These are phyloP conservation scores for Azolla pinnata DNA, from an alignment of 75 land plant species.

Conservation along the genomic window DNA sequence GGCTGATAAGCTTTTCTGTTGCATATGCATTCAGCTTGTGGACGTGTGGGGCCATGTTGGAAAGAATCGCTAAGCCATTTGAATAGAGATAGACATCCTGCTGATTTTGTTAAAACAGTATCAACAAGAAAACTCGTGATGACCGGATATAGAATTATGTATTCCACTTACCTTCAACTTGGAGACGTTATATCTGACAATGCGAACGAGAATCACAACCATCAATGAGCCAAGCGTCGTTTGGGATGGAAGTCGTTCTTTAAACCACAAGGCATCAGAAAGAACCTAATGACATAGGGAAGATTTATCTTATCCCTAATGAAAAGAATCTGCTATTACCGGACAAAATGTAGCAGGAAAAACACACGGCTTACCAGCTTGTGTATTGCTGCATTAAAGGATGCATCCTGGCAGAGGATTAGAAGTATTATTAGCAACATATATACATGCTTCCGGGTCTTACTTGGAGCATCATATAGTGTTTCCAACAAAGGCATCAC, in stretches of 20 bases:
- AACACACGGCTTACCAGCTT: slow-evolving; percentile 15
- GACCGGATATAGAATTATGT: background rate
- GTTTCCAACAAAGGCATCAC: slow-evolving; percentile 15
- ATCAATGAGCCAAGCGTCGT: slow-evolving; percentile 15
- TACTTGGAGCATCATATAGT: slow-evolving; percentile 15
- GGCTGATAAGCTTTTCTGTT: slow-evolving; percentile 16
- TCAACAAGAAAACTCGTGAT: background rate
- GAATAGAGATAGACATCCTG: slow-evolving; percentile 16
- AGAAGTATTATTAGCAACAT: slow-evolving; percentile 19
- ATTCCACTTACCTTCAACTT: slow-evolving; percentile 7
- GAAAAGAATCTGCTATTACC: background rate
- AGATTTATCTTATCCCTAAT: background rate
- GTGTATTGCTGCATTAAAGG: slow-evolving; percentile 22
- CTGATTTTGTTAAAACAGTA: too few relatives aligned
- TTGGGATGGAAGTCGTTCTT: slow-evolving; percentile 15
- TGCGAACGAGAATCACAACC: slow-evolving; percentile 16
- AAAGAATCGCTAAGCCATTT: slow-evolving; percentile 13
- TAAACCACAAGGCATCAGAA: slow-evolving; percentile 15
- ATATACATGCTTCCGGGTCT: slow-evolving; percentile 10
- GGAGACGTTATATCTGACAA: slow-evolving; percentile 10
- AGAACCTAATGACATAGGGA: slow-evolving; percentile 4
- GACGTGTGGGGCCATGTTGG: slow-evolving; percentile 18
- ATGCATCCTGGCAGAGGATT: slow-evolving; percentile 18
- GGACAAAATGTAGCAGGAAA: background rate
- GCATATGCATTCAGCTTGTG: slow-evolving; percentile 21